Evolutionary conservation across 352 stramenopile species (phyloP), one percentile per base, ranked within the genome.

Genomic region (Elongisporangium anandrum): DNA sequence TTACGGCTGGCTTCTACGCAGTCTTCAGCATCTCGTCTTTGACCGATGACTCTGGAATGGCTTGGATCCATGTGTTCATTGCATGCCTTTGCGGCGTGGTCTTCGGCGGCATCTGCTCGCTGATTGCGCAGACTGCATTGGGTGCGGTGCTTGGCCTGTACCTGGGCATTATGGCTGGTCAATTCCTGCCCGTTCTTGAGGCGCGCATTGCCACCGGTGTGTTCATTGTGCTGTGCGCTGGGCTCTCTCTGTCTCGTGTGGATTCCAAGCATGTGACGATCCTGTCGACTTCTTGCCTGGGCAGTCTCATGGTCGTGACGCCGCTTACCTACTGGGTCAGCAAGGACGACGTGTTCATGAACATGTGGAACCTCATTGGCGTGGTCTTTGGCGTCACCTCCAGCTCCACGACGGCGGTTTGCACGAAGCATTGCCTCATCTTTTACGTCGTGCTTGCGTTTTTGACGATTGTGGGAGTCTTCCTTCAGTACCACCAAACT

Each of bases 241-340:
- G 82, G 12, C 68, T 89, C 9, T 63, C 60, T 4, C 48, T 87
- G 12, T 76, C 75, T 29, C 70, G 64, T 17, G 52, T 87, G 2
- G 58, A 80, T 19, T 64, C 68, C 1, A 88, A 92, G 61, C 72
- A 89, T 54, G 51, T 92, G 50, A 63, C 90, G 24, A 80, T 94
- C 39, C 19, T 92, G 24, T 69, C 81, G 38, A 94, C 82, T 4
- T 75, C 85, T 19, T 75, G 77, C 57, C 66, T 92, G 4, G 87
- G 87, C 13, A 88, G 76, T 52, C 56, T 86, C 38, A 70, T 69
- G 15, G 71, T 96, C 48, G 57, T 91, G 24, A 69, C 88, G 39
- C 91, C 83, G n/a, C 60, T 90, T 24, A 92, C 85, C n/a, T 55
- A 85, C 7, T 94, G 81, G 79, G 64, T 89, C 49, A 77, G 66